These are phyloP conservation scores for Termitomyces sp. DNA, from an alignment of 768 basidiomycete genomes.

Conservation along the genomic window DNA sequence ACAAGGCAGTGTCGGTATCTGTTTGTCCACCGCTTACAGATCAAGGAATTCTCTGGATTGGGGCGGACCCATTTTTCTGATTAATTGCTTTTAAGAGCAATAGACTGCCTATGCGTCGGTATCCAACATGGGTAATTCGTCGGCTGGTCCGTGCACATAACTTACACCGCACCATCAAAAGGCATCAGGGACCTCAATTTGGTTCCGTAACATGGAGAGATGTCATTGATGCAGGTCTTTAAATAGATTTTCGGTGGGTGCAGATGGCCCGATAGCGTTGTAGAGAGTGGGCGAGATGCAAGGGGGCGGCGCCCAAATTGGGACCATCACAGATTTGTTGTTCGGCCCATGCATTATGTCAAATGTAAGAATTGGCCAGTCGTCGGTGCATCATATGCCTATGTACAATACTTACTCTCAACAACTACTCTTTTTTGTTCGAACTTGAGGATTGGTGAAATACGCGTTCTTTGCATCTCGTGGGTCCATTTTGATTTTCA, in stretches of 20 bases:
- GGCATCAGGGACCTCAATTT: not conserved
- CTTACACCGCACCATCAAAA: not conserved
- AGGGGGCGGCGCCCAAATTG: slow-evolving; percentile 1
- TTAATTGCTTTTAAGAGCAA: slow-evolving; percentile 4
- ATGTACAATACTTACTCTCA: not conserved
- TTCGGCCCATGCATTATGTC: not conserved
- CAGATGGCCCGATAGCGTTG: not conserved
- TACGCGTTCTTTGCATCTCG: not conserved
- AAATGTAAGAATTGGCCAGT: not conserved
- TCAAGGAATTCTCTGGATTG: slow-evolving; percentile 16
- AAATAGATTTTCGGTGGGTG: not conserved
- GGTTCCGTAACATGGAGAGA: not conserved
- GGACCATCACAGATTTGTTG: not conserved
- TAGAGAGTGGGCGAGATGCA: not conserved
- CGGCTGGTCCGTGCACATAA: not conserved
- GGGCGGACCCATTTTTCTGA: slow-evolving; percentile 19
- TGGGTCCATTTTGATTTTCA: not conserved
- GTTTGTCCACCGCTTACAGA: slow-evolving; percentile 8
- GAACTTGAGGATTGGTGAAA: not conserved
- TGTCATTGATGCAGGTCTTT: not conserved
- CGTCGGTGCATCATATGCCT: not conserved
- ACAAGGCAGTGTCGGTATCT: slow-evolving; percentile 11
- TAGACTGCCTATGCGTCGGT: slow-evolving; percentile 1
- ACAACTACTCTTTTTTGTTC: not conserved
- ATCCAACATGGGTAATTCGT: slow-evolving; percentile 6